These are phyloP conservation scores for Ceratonia siliqua DNA, from an alignment of 306 rosid genomes.

Conservation along the genomic window DNA sequence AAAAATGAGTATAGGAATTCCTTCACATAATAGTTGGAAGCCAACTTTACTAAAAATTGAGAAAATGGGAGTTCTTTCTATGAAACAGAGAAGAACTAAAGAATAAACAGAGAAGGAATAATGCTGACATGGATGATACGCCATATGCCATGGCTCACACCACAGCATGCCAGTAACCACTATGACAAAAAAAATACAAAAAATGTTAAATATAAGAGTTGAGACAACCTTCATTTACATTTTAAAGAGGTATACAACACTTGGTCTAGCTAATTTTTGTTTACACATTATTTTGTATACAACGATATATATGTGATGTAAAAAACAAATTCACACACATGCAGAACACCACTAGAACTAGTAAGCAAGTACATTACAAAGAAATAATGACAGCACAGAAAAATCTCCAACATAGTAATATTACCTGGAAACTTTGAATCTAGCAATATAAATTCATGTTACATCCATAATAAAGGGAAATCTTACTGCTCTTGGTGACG, in stretches of 20 bases:
- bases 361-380: slow-evolving; percentile 1
- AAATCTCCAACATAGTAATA: slow-evolving; percentile 14
- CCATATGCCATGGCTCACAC: neutral
- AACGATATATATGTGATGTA: neutral
- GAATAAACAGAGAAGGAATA: neutral
- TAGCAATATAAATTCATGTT: slow-evolving; percentile 19
- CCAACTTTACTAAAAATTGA: neutral
- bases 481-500: slow-evolving; percentile 77
- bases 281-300: neutral
- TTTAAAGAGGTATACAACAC: neutral
- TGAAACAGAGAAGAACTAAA: neutral
- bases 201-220: too few species aligned
- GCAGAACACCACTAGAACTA: neutral
- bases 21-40: neutral
- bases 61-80: neutral
- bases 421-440: slow-evolving; percentile 11
- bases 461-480: slow-evolving; percentile 7
- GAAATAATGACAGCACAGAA: neutral
- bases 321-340: neutral
- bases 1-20: neutral
- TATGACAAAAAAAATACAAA: too few species aligned
- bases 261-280: neutral
- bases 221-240: slow-evolving; percentile 18
- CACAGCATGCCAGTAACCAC: too few species aligned
- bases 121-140: neutral